phyloP scores from a whole-genome alignment of 1,139 yeast species.

The Spathaspora sp. region DNA sequence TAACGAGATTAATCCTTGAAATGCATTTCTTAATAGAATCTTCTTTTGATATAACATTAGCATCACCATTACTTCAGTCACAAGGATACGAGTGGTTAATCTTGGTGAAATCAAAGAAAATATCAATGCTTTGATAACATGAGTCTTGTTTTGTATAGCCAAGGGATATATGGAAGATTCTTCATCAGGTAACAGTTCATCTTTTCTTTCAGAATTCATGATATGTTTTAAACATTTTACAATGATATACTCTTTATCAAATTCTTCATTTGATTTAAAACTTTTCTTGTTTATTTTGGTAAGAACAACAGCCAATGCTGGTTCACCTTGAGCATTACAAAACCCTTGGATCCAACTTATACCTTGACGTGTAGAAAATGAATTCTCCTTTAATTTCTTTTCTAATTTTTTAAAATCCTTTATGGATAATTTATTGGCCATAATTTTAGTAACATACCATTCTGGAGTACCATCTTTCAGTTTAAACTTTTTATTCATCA shows the following conservation, averaged over 20 bases:
- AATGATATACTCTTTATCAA: slow-evolving; percentile 40
- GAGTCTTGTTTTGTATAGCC: slow-evolving; percentile 24
- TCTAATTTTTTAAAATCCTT: slow-evolving; percentile 39
- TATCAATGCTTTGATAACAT: slow-evolving; percentile 36
- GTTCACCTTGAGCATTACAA: slow-evolving; percentile 43
- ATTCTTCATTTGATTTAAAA: slow-evolving; percentile 46
- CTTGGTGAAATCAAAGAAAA: slow-evolving; percentile 43
- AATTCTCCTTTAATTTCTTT: slow-evolving; percentile 29
- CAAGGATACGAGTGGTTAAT: slow-evolving; percentile 40
- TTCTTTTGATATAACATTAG: slow-evolving; percentile 28
- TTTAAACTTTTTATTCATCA: slow-evolving; percentile 18
- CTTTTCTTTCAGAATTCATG: slow-evolving; percentile 17
- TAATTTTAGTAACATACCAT: slow-evolving; percentile 42
- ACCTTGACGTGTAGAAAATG: slow-evolving; percentile 19
- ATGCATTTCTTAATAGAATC: slow-evolving; percentile 25
- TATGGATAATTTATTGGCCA: slow-evolving; percentile 33
- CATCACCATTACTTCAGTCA: slow-evolving; percentile 44
- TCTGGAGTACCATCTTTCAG: slow-evolving; percentile 43
- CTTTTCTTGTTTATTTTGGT: slow-evolving; percentile 42
- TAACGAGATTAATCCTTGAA: slow-evolving; percentile 34
- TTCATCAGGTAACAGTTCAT: slow-evolving; percentile 14
- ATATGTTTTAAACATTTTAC: slow-evolving; percentile 40
- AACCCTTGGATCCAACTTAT: slow-evolving; percentile 35
- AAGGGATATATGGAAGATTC: neutral
- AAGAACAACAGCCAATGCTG: slow-evolving; percentile 43